A percentile compares a stretch with the other conserved stretches of the same genome.
Conservation (phyloP, 148 eudicot genomes). For the Selenicereus undatus region DNA sequence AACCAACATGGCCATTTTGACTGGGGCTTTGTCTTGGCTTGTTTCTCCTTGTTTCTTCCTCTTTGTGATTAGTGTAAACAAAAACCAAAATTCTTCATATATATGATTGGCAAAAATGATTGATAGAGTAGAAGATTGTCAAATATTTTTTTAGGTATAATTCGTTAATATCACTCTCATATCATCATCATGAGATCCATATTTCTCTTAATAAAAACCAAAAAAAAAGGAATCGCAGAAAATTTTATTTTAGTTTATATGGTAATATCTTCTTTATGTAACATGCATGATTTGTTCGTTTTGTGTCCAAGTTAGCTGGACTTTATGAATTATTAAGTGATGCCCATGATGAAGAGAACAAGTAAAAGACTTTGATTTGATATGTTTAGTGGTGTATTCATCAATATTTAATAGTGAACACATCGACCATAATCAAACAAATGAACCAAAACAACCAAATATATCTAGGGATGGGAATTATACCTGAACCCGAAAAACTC, state of each 20-base stretch:
- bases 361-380: conserved; percentile 26
- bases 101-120: conserved; percentile 1
- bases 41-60: conserved; percentile 22
- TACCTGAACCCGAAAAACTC: no score
- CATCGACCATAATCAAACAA: conserved; percentile 26
- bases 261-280: not conserved
- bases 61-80: conserved; percentile 21
- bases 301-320: conserved; percentile 18
- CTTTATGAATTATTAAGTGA: conserved; percentile 14
- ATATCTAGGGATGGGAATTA: not conserved
- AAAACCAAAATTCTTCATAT: not conserved
- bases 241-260: not conserved
- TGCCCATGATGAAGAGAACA: conserved; percentile 16
- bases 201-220: not conserved
- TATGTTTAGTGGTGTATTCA: conserved; percentile 16
- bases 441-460: conserved; percentile 3
- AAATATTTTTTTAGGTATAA: conserved; percentile 1
- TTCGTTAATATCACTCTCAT: conserved; percentile 2
- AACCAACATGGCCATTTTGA: conserved; percentile 53
- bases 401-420: not conserved
- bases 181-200: not conserved
- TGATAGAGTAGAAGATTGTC: not conserved
- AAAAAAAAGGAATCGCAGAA: not conserved
- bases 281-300: not conserved
- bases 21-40: conserved; percentile 44